Conservation (phyloP, 2,329 filamentous ascomycete species). For the Arthrobotrys iridis region DNA sequence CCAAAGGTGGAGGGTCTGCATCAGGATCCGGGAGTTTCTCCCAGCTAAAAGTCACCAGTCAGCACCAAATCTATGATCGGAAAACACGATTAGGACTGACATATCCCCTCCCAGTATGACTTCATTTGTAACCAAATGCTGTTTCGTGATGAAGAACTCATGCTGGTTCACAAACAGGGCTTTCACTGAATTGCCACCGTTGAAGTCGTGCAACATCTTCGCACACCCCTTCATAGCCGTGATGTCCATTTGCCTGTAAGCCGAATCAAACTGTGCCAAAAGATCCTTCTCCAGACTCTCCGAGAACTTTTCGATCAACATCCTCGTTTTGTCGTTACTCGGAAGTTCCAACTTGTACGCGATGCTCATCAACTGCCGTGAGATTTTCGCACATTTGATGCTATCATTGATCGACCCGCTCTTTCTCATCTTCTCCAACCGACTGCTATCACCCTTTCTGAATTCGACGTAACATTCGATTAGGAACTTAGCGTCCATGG, state of each 20-base stretch:
- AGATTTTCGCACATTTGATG: slow-evolving; percentile 91
- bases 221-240: slow-evolving; percentile 98
- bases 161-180: slow-evolving; percentile 98
- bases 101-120: slow-evolving; percentile 75
- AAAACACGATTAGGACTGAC: slow-evolving; percentile 46
- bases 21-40: slow-evolving; percentile 94
- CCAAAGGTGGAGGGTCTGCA: slow-evolving; percentile 86
- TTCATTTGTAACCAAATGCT: slow-evolving; percentile 89
- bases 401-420: slow-evolving; percentile 90
- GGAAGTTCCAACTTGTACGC: slow-evolving; percentile 84
- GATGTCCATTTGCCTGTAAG: slow-evolving; percentile 93
- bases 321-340: slow-evolving; percentile 76
- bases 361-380: slow-evolving; percentile 90
- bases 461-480: slow-evolving; percentile 98
- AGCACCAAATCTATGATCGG: slow-evolving; percentile 57
- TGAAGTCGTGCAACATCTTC: slow-evolving; percentile 93
- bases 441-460: slow-evolving; percentile 82
- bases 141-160: slow-evolving; percentile 97
- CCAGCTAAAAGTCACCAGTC: slow-evolving; percentile 73
- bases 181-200: slow-evolving; percentile 92
- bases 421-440: slow-evolving; percentile 86
- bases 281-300: slow-evolving; percentile 96
- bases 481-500: slow-evolving; percentile 91
- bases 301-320: slow-evolving; percentile 95
- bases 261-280: slow-evolving; percentile 95